phyloP scores from a whole-genome alignment of 345 rosid genomes.

The Linum trigynum region DNA sequence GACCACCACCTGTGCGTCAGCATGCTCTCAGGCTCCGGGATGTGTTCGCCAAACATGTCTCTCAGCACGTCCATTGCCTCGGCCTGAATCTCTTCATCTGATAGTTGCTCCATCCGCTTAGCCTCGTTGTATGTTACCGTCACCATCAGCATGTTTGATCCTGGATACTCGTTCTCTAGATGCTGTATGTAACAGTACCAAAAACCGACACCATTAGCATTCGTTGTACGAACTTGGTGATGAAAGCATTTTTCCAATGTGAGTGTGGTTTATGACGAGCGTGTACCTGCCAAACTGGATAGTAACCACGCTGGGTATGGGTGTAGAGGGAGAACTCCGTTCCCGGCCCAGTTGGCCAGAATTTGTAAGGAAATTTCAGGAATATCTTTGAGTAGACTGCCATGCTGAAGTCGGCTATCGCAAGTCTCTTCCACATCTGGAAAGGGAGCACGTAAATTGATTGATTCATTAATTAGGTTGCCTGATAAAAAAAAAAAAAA shows the following conservation, averaged over 20 bases:
- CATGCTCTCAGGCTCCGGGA: conserved; percentile 12
- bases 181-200: not conserved
- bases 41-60: conserved; percentile 14
- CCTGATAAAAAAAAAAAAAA: not conserved
- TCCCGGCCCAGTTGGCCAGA: conserved; percentile 25
- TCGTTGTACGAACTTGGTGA: not conserved
- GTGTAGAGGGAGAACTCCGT: conserved; percentile 26
- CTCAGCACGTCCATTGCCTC: conserved; percentile 15
- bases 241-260: not conserved
- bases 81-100: conserved; percentile 4
- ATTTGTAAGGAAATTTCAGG: conserved; percentile 23
- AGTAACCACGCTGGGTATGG: conserved; percentile 19
- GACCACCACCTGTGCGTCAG: conserved; percentile 18
- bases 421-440: conserved; percentile 30
- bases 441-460: not conserved
- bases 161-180: conserved; percentile 14
- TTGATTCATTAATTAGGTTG: not conserved
- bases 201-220: not conserved
- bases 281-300: conserved; percentile 22
- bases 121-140: conserved; percentile 15
- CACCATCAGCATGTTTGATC: conserved; percentile 16
- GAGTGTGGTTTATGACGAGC: not conserved
- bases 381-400: conserved; percentile 27
- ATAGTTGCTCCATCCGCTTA: conserved; percentile 11
- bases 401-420: conserved; percentile 23